Conservation (phyloP, 208 protist genomes). For the Crithidia thermophila region DNA sequence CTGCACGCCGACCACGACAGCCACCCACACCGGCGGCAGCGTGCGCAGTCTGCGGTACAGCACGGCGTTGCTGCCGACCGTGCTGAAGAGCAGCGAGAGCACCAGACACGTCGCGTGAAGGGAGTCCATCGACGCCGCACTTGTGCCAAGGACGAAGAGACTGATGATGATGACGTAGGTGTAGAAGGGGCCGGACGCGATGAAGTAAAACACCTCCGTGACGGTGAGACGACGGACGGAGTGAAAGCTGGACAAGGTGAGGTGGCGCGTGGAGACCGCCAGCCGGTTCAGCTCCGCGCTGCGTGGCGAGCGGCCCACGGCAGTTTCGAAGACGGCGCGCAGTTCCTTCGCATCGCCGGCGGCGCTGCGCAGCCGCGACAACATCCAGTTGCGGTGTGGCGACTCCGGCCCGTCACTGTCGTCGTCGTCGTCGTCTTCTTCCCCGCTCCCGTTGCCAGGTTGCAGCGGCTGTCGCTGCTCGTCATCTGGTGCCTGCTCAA, state of each 20-base stretch:
- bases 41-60: slow-evolving; percentile 26
- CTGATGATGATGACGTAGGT: slow-evolving; percentile 28
- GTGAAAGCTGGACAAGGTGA: neutral
- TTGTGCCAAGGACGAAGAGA: slow-evolving; percentile 31
- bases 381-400: slow-evolving; percentile 10
- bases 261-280: neutral
- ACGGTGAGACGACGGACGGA: slow-evolving; percentile 4
- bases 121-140: slow-evolving; percentile 16
- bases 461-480: too few relatives aligned
- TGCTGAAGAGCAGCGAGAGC: slow-evolving; percentile 26
- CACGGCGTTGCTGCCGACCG: slow-evolving; percentile 26
- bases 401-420: neutral
- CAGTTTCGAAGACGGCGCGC: slow-evolving; percentile 11
- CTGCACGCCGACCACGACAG: slow-evolving; percentile 18
- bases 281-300: slow-evolving; percentile 16
- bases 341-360: slow-evolving; percentile 5
- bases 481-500: too few relatives aligned
- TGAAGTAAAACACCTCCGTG: slow-evolving; percentile 11
- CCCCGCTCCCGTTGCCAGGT: too few relatives aligned
- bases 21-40: slow-evolving; percentile 27
- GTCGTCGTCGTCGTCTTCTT: neutral
- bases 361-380: slow-evolving; percentile 6
- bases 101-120: slow-evolving; percentile 21
- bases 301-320: slow-evolving; percentile 23
- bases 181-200: slow-evolving; percentile 17